Percentiles rank a stretch among this genome's conserved stretches.
These are phyloP conservation scores for Tilletiopsis washingtonensis DNA, from an alignment of 1,284 basidiomycete genomes.

Conservation along the genomic window DNA sequence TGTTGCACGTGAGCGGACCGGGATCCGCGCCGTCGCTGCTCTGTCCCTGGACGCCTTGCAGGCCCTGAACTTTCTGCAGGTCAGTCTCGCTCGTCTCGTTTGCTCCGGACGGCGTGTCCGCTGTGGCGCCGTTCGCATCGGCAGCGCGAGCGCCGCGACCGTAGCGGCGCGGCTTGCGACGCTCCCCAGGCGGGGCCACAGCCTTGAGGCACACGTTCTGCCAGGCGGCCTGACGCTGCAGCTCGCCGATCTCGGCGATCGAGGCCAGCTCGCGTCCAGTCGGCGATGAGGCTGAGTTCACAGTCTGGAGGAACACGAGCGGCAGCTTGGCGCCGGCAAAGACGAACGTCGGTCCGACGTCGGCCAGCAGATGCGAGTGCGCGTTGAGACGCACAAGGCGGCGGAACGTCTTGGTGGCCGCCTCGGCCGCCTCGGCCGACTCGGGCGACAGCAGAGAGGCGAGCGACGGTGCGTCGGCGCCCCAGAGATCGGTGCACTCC, in stretches of 20 bases:
- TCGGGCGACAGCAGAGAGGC: neutral
- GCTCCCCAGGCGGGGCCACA: too few relatives aligned
- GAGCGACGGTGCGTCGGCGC: neutral
- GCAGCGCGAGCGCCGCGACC: too few relatives aligned
- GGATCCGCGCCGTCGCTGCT: neutral
- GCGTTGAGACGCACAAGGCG: slow-evolving; percentile 69
- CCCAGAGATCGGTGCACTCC: slow-evolving; percentile 67
- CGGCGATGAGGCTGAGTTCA: slow-evolving; percentile 54
- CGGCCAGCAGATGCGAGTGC: slow-evolving; percentile 73
- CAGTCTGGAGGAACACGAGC: slow-evolving; percentile 64
- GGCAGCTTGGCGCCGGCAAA: slow-evolving; percentile 74
- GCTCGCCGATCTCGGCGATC: slow-evolving; percentile 65
- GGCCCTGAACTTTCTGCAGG: slow-evolving; percentile 8
- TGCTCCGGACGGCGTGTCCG: slow-evolving; percentile 8
- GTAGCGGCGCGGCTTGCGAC: too few relatives aligned
- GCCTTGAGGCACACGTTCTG: slow-evolving; percentile 71
- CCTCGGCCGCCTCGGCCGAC: slow-evolving; percentile 48
- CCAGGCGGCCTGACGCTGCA: slow-evolving; percentile 79
- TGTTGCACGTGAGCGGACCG: slow-evolving; percentile 13
- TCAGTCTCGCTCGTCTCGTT: slow-evolving; percentile 10
- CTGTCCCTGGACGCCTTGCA: too few relatives aligned
- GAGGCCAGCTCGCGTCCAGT: slow-evolving; percentile 47
- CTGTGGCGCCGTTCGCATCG: too few relatives aligned
- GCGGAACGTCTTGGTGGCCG: slow-evolving; percentile 65
- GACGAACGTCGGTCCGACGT: slow-evolving; percentile 76